Evolutionary conservation across 306 rosid species (phyloP), one percentile per base, ranked within the genome.

Genomic region (Argentina anserina): DNA sequence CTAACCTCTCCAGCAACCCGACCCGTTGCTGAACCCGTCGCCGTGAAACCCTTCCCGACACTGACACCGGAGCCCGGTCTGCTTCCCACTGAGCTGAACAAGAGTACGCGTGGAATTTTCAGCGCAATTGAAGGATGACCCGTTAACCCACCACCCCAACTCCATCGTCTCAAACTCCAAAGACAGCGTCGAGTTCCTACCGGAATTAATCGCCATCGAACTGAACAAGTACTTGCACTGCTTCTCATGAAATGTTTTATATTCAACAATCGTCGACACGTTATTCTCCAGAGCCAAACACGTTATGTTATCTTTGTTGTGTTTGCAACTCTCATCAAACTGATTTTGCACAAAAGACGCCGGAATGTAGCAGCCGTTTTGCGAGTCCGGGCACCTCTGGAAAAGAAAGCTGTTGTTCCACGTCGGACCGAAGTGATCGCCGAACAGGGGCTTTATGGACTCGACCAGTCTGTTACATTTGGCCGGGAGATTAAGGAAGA

Each of bases 1-100:
- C 92, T 86, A 9, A 91, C 97, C 89, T 88, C 58, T 86, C 83
- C 77, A 84, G 89, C 97, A 91, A 67, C 93, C 87, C 62, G 71
- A 12, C 74, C 90, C 97, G 23, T 4, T 15, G 2, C 0, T 2
- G 76, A 82, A 91, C 0, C 95, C 99, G 39, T 94, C 92, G 25
- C 97, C 98, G 39, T 5, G 29, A 72, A 76, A 91, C 40, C 94
- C 92, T 9, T 81, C 72, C 0, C 0, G 0, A 39, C 99, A 94
- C 0, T 39, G 73, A 79, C 98, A 94, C 28, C 90, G 91, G 67
- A 76, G 80, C 71, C 97, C 94, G 0, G 0, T 90, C 0, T 0
- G 0, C 17, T 0, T 7, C 7, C 23, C 25, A 8, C 26, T 3
- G 14, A 23, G 62, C 9, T 0, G 8, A 0, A 84, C 70, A 9